These are phyloP conservation scores for Castanea mollissima DNA, from an alignment of 306 rosid genomes.

Conservation along the genomic window DNA sequence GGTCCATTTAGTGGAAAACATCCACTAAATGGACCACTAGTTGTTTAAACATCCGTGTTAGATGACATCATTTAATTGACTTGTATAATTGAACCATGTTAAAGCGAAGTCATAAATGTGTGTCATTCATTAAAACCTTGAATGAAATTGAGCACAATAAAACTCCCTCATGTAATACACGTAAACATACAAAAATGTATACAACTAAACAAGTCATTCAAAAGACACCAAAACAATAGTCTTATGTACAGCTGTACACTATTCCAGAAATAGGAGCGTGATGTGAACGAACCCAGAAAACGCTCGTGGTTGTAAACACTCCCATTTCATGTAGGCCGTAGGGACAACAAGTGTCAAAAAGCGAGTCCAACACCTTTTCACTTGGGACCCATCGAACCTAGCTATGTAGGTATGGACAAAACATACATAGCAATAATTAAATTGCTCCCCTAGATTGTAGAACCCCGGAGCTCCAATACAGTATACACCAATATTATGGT, in stretches of 20 bases:
- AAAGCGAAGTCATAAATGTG: no score
- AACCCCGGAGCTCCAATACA: no score
- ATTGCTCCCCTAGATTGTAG: neutral
- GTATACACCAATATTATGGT: neutral
- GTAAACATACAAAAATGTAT: no score
- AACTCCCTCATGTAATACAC: neutral
- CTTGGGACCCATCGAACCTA: neutral
- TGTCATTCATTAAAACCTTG: neutral
- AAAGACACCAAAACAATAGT: no score
- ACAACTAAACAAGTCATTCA: no score
- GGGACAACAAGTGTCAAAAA: no score
- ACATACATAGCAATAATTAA: neutral
- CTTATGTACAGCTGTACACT: neutral
- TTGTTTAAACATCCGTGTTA: neutral
- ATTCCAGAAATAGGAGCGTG: neutral
- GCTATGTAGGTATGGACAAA: no score
- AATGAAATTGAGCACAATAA: neutral
- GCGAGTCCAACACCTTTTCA: neutral
- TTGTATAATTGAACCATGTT: neutral
- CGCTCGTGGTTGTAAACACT: neutral
- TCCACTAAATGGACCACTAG: no score
- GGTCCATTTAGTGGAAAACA: neutral
- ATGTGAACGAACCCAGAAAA: neutral
- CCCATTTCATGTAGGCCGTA: no score
- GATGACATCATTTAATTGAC: neutral